Conservation (phyloP, 2,329 filamentous ascomycete genomes). For the Stylonectria norvegica region DNA sequence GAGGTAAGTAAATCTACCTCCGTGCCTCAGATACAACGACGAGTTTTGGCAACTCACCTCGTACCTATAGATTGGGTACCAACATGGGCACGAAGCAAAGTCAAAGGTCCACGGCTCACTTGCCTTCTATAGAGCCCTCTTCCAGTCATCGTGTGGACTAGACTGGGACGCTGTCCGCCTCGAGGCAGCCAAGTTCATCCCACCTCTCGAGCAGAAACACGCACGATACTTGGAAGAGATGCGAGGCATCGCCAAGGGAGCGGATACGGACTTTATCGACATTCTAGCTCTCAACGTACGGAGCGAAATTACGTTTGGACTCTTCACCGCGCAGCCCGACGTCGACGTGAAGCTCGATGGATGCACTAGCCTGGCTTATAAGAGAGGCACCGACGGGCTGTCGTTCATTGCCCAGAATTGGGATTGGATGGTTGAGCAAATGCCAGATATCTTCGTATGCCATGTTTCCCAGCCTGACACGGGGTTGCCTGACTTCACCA, state of each 20-base stretch:
- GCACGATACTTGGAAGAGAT: constrained; percentile 36
- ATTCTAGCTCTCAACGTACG: constrained; percentile 53
- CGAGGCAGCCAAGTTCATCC: constrained; percentile 15
- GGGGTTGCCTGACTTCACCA: constrained; percentile 44
- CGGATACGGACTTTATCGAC: constrained; percentile 43
- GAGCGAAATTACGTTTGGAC: constrained; percentile 41
- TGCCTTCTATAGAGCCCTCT: constrained; percentile 13
- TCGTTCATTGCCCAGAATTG: constrained; percentile 54
- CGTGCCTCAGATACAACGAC: too few species aligned
- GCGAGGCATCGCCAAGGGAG: constrained; percentile 51
- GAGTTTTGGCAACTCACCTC: too few species aligned
- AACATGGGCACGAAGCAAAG: constrained; percentile 14
- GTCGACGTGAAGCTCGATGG: constrained; percentile 41
- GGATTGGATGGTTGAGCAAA: constrained; percentile 55
- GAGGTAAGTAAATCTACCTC: too few species aligned
- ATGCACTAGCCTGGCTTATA: constrained; percentile 49
- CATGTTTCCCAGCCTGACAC: constrained; percentile 40
- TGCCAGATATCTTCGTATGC: constrained; percentile 46
- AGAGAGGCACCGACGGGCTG: constrained; percentile 31
- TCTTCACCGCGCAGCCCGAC: constrained; percentile 35
- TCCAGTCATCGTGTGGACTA: constrained; percentile 16
- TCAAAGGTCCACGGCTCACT: constrained; percentile 14
- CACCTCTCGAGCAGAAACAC: constrained; percentile 6
- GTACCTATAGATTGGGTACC: constrained; percentile 17
- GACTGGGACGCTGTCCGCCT: constrained; percentile 12